Evolutionary conservation across 2,329 filamentous ascomycete genomes (phyloP).

Genomic region (Verticillium longisporum): DNA sequence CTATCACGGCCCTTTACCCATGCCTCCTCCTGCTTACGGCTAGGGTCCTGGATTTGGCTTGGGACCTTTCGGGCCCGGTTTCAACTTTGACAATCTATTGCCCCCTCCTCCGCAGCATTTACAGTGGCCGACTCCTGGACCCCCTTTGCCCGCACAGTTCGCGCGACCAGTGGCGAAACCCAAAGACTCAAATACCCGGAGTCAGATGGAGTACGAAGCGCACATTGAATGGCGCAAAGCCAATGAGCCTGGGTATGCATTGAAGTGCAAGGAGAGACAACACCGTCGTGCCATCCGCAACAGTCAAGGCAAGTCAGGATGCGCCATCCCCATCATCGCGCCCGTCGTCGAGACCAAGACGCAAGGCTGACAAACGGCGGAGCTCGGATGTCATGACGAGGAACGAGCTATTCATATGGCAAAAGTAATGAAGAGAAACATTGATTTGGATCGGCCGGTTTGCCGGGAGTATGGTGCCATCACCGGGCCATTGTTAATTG

Average conservation of each 20-base stretch:
- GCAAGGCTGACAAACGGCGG: too few relatives aligned
- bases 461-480: neutral
- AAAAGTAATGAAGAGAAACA: neutral
- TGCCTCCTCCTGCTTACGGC: neutral
- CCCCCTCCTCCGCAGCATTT: neutral
- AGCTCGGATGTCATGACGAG: too few relatives aligned
- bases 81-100: neutral
- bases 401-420: neutral
- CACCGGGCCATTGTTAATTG: neutral
- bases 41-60: neutral
- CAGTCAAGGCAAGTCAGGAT: neutral
- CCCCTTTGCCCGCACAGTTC: neutral
- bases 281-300: slow-evolving; percentile 19
- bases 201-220: slow-evolving; percentile 39
- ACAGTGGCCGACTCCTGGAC: neutral
- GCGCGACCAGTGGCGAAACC: slow-evolving; percentile 29
- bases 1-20: neutral
- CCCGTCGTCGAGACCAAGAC: neutral
- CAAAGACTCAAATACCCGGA: slow-evolving; percentile 27
- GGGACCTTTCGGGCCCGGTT: neutral
- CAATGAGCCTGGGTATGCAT: slow-evolving; percentile 38
- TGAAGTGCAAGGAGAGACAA: slow-evolving; percentile 37
- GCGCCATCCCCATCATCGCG: neutral
- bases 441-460: neutral
- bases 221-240: slow-evolving; percentile 43